Percentiles rank a stretch among this genome's conserved stretches.
These are phyloP conservation scores for Podaxis carcinomalis DNA, from an alignment of 768 basidiomycete species.

Conservation along the genomic window DNA sequence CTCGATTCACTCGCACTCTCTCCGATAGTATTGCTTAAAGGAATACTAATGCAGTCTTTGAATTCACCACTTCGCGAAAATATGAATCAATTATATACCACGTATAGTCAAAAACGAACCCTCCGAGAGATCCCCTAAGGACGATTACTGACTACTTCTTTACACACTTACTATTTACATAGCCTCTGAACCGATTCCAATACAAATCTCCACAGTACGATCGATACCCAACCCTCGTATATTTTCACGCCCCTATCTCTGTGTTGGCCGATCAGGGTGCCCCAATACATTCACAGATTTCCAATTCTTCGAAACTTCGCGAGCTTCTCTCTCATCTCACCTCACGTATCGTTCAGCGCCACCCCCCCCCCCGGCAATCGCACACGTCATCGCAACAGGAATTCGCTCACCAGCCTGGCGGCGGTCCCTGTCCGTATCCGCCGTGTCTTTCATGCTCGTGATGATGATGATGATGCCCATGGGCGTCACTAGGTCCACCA, in stretches of 20 bases:
- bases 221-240: too few species aligned
- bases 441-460: constrained; percentile 13
- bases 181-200: too few species aligned
- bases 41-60: background rate
- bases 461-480: constrained; percentile 2
- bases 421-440: constrained; percentile 2
- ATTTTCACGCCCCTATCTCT: too few species aligned
- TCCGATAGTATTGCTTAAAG: background rate
- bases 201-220: too few species aligned
- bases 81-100: too few species aligned
- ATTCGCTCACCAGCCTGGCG: background rate
- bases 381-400: background rate
- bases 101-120: too few species aligned
- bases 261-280: background rate
- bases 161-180: too few species aligned
- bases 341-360: too few species aligned
- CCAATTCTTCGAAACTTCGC: background rate
- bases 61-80: background rate
- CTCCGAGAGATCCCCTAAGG: too few species aligned
- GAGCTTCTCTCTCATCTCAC: background rate
- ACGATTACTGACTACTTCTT: too few species aligned
- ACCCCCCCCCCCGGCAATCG: too few species aligned
- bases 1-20: background rate
- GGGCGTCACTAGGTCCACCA: constrained; percentile 23
- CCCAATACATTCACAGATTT: background rate